phyloP scores from a whole-genome alignment of 805 yeast genomes.

The Kazachstania africana region DNA sequence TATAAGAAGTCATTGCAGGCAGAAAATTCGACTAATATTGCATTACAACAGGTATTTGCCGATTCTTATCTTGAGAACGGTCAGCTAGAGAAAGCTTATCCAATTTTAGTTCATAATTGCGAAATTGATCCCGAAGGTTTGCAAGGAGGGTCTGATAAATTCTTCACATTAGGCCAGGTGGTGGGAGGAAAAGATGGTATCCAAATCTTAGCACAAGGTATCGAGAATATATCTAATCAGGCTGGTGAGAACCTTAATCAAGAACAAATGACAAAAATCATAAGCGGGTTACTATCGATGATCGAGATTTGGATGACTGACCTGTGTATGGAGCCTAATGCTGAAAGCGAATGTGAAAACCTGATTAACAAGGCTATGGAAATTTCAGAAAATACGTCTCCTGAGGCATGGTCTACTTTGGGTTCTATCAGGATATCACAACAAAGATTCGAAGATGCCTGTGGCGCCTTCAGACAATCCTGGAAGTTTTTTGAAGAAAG shows the following conservation, averaged over 20 bases:
- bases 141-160: slow-evolving; percentile 62
- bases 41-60: slow-evolving; percentile 46
- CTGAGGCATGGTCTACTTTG: slow-evolving; percentile 72
- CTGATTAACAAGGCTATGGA: slow-evolving; percentile 54
- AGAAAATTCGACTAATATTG: slow-evolving; percentile 28
- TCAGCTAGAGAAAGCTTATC: slow-evolving; percentile 67
- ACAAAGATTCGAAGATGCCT: slow-evolving; percentile 62
- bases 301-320: slow-evolving; percentile 98
- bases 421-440: slow-evolving; percentile 88
- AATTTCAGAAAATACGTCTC: slow-evolving; percentile 42
- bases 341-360: slow-evolving; percentile 69
- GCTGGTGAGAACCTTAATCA: slow-evolving; percentile 21
- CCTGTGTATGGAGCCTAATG: slow-evolving; percentile 84
- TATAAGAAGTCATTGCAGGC: slow-evolving; percentile 18
- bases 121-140: slow-evolving; percentile 57
- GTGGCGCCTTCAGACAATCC: slow-evolving; percentile 48
- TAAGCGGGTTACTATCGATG: slow-evolving; percentile 70
- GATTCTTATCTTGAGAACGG: slow-evolving; percentile 74
- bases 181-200: slow-evolving; percentile 74
- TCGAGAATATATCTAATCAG: slow-evolving; percentile 27
- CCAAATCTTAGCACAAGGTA: slow-evolving; percentile 48
- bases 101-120: slow-evolving; percentile 46
- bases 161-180: slow-evolving; percentile 82
- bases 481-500: slow-evolving; percentile 57
- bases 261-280: slow-evolving; percentile 44